Evolutionary conservation across 306 rosid genomes (phyloP).

Genomic region (Carpinus viminea): DNA sequence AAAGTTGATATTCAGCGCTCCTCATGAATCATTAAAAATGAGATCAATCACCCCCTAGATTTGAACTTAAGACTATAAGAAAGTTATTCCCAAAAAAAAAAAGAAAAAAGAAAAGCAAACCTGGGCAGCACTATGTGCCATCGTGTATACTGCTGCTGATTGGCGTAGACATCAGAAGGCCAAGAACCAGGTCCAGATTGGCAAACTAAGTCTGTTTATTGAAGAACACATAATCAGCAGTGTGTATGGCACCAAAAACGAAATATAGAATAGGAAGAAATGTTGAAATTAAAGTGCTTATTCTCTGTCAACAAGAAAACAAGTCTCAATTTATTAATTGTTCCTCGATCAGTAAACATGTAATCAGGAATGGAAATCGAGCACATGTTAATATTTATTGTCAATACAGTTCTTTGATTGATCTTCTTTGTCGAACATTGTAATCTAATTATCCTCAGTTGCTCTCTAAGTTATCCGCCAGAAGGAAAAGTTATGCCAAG

Average conservation of each 20-base stretch:
- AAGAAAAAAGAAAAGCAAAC: not conserved
- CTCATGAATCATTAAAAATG: not conserved
- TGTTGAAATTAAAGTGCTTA: constrained; percentile 13
- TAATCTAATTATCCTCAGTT: not conserved
- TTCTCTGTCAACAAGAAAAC: constrained; percentile 1
- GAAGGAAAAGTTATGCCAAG: not conserved
- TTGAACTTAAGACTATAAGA: constrained; percentile 14
- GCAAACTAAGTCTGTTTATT: constrained; percentile 82
- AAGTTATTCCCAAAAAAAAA: not conserved
- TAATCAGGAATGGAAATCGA: not conserved
- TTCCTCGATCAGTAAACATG: not conserved
- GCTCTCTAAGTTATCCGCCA: not conserved
- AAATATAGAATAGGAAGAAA: constrained; percentile 15
- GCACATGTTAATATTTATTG: not conserved
- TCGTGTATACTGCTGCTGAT: constrained; percentile 84
- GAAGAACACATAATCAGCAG: constrained; percentile 25
- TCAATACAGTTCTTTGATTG: not conserved
- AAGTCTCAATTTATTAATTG: not conserved
- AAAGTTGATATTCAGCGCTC: not conserved
- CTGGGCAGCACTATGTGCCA: constrained; percentile 96
- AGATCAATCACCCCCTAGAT: not conserved
- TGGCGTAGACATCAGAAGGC: constrained; percentile 89
- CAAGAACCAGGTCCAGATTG: constrained; percentile 98
- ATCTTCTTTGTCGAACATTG: not conserved
- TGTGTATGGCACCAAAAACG: constrained; percentile 5